Percentiles rank a stretch among this genome's conserved stretches.
Evolutionary conservation across 2,329 filamentous ascomycete species (phyloP).

Genomic region (Truncatella angustata): DNA sequence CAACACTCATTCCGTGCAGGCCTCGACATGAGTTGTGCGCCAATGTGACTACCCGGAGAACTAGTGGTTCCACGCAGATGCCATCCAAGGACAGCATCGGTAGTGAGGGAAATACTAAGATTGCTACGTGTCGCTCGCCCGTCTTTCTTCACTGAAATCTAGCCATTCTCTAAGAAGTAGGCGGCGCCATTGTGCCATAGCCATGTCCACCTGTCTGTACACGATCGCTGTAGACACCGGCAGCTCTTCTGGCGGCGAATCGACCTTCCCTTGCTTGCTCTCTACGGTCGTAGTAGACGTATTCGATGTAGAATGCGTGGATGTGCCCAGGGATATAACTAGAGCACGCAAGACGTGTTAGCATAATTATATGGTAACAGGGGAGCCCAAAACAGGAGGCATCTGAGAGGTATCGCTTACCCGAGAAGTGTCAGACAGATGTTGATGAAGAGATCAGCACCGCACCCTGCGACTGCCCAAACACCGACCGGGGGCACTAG

Average conservation of each 20-base stretch:
- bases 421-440: slow-evolving; percentile 65
- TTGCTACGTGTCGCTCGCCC: too few relatives aligned
- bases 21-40: too few relatives aligned
- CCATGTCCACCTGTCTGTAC: slow-evolving; percentile 72
- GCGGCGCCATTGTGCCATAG: slow-evolving; percentile 51
- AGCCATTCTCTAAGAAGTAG: slow-evolving; percentile 16
- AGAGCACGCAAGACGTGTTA: slow-evolving; percentile 11
- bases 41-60: too few relatives aligned
- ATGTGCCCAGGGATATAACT: slow-evolving; percentile 77
- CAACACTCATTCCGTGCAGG: too few relatives aligned
- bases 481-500: slow-evolving; percentile 66
- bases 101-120: too few relatives aligned
- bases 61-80: too few relatives aligned
- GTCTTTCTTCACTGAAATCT: too few relatives aligned
- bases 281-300: slow-evolving; percentile 75
- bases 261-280: slow-evolving; percentile 61
- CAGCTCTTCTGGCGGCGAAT: slow-evolving; percentile 52
- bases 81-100: too few relatives aligned
- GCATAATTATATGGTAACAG: not conserved
- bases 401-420: slow-evolving; percentile 32
- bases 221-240: slow-evolving; percentile 69
- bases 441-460: slow-evolving; percentile 64
- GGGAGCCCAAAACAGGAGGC: not conserved
- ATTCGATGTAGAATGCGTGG: slow-evolving; percentile 79
- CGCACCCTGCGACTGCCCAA: slow-evolving; percentile 63